Base-by-base conservation (phyloP, 2,329 filamentous ascomycete species). In the Alternaria brassicae region DNA sequence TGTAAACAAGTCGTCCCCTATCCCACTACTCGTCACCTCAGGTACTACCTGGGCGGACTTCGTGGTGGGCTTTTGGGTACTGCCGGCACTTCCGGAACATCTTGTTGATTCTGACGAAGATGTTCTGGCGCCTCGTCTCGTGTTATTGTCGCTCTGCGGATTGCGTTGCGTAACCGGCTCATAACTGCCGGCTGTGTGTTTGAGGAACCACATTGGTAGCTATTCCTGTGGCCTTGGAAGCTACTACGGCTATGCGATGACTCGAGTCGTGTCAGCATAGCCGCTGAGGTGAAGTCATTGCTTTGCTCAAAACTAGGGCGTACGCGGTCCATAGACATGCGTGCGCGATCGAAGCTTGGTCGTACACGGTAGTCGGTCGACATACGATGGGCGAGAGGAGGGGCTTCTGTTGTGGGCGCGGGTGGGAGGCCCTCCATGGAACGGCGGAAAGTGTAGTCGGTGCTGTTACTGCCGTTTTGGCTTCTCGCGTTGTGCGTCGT, bases 381-480 rank as follows among this genome's bases (percentile, higher is more conserved):
- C 60, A 73, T 70, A 40, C 73, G 66, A 58, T 71, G 66, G 5
- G 58, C 53, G 3, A 70, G 64, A 15, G 74, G 71, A 19, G 74
- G 58, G 21, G 66, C 72, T 49, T 78, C 75, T 39, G 73, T 58
- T 5, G 73, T 75, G 72, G 50, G 52, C 27, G 52, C 60, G 2
- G 71, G 62, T 36, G 74, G 72, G 4, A 75, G 58, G 21, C 69
- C 73, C 52, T 78, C 75, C 50, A 73, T 61, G 5, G 74, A 77
- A 41, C 68, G 75, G 47, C 81, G 79, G 48, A 78, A 82, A 21
- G 92, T 96, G 77, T 93, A 96, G 70, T 96, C 93, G 49, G 95
- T 97, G 61, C 92, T 94, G 78, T 97, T 93, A 79, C 93, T 97
- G 61, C 93, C 92, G 69, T 94, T 96, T 74, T 96, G 92, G 71